Evolutionary conservation across 2,329 filamentous ascomycete species (phyloP).

Genomic region (Botryotinia globosa): DNA sequence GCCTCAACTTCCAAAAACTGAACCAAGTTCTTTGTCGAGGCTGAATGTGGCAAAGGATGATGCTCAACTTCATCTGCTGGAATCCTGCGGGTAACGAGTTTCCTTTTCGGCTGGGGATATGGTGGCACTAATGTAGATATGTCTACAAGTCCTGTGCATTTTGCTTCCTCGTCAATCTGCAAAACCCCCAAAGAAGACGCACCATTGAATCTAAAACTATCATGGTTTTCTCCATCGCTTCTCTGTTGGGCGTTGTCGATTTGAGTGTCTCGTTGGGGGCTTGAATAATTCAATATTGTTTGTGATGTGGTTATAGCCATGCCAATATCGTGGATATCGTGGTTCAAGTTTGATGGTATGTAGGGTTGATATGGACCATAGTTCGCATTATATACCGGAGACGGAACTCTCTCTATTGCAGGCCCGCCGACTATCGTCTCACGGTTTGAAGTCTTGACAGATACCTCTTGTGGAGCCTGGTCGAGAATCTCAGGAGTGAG

Average conservation of each 20-base stretch:
- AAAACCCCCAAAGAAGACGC: background rate
- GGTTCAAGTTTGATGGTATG: background rate
- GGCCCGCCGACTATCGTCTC: background rate
- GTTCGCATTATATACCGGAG: background rate
- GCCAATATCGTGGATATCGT: background rate
- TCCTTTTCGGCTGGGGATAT: background rate
- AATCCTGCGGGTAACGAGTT: no score
- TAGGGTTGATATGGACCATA: background rate
- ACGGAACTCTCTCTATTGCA: background rate
- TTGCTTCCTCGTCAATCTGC: background rate
- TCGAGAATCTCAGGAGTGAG: background rate
- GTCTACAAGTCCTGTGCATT: background rate
- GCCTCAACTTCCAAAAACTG: background rate
- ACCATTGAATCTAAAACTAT: background rate
- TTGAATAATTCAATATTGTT: background rate
- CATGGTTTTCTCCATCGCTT: background rate
- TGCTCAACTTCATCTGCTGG: background rate
- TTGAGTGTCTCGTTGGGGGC: background rate
- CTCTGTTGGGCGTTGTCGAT: background rate
- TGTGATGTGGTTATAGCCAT: background rate
- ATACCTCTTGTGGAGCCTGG: rapidly evolving
- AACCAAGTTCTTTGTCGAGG: background rate
- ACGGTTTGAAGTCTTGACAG: background rate
- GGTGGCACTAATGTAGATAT: background rate
- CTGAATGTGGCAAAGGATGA: background rate